Percentiles rank a stretch among this genome's conserved stretches.
These are phyloP conservation scores for Wickerhamiella australiensis DNA, from an alignment of 805 yeast genomes.

Conservation along the genomic window DNA sequence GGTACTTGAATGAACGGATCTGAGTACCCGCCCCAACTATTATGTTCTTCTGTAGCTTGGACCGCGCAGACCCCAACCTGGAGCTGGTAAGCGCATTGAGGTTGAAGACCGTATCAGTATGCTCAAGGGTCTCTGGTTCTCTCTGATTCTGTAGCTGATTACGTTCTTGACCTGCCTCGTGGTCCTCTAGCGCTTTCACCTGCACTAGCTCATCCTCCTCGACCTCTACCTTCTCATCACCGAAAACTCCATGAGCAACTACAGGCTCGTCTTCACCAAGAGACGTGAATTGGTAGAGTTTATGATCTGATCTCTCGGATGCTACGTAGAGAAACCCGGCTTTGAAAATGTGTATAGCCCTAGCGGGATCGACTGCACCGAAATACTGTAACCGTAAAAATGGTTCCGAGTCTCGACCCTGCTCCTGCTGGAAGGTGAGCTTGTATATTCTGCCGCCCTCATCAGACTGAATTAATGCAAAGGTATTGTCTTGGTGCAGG, in stretches of 20 bases:
- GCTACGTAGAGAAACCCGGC: constrained; percentile 68
- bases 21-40: constrained; percentile 16
- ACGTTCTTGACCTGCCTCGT: no score
- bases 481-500: constrained; percentile 48
- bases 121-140: constrained; percentile 16
- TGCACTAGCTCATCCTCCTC: background rate
- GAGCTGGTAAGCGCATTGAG: constrained; percentile 1
- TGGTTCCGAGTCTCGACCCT: constrained; percentile 28
- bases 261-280: constrained; percentile 45
- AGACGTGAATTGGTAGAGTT: constrained; percentile 65
- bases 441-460: constrained; percentile 72
- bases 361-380: constrained; percentile 57
- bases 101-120: background rate
- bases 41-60: constrained; percentile 3
- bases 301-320: constrained; percentile 48
- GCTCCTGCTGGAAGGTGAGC: constrained; percentile 38
- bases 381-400: constrained; percentile 39
- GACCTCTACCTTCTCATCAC: background rate
- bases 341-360: constrained; percentile 46
- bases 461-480: constrained; percentile 56
- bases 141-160: background rate
- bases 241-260: background rate
- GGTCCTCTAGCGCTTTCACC: no score
- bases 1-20: constrained; percentile 41
- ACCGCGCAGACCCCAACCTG: constrained; percentile 3